Percentiles rank a stretch among this genome's conserved stretches.
These are phyloP conservation scores for Actinidia chinensis DNA, from an alignment of 179 eudicot genomes.

Conservation along the genomic window DNA sequence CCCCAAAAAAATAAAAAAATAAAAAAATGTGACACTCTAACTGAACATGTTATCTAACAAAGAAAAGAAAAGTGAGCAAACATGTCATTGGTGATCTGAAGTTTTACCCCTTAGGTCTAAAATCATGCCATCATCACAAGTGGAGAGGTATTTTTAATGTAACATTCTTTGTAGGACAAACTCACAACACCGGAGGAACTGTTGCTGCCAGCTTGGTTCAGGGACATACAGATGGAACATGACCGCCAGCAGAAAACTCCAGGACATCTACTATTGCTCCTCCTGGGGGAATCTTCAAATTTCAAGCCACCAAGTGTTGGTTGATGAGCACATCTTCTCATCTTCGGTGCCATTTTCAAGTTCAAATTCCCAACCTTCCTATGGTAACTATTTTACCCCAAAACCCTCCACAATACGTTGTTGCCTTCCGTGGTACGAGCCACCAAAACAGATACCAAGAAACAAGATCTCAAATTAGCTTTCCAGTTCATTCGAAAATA, in stretches of 20 bases:
- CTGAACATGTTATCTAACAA: too few relatives aligned
- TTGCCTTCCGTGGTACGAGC: conserved; percentile 85
- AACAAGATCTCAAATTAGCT: conserved; percentile 61
- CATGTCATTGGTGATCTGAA: not conserved
- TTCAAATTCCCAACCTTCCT: conserved; percentile 25
- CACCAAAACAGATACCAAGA: conserved; percentile 39
- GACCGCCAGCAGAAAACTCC: conserved; percentile 71
- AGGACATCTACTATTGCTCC: conserved; percentile 68
- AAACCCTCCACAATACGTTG: conserved; percentile 56
- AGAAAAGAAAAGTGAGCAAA: too few relatives aligned
- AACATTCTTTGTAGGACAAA: conserved; percentile 43
- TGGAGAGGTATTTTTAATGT: not conserved
- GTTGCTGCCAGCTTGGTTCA: conserved; percentile 79
- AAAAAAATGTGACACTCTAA: too few relatives aligned
- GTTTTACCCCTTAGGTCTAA: not conserved
- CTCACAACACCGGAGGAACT: conserved; percentile 56
- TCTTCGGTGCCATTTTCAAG: conserved; percentile 73
- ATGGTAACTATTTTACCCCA: conserved; percentile 5
- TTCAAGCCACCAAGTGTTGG: conserved; percentile 43
- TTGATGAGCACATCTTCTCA: conserved; percentile 66
- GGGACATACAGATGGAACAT: conserved; percentile 68
- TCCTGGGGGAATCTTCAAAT: conserved; percentile 86
- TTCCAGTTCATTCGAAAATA: conserved; percentile 50
- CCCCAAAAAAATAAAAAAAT: too few relatives aligned
- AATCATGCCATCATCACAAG: not conserved